phyloP scores from a whole-genome alignment of 2,329 filamentous ascomycete genomes.

The Colletotrichum liaoningense region DNA sequence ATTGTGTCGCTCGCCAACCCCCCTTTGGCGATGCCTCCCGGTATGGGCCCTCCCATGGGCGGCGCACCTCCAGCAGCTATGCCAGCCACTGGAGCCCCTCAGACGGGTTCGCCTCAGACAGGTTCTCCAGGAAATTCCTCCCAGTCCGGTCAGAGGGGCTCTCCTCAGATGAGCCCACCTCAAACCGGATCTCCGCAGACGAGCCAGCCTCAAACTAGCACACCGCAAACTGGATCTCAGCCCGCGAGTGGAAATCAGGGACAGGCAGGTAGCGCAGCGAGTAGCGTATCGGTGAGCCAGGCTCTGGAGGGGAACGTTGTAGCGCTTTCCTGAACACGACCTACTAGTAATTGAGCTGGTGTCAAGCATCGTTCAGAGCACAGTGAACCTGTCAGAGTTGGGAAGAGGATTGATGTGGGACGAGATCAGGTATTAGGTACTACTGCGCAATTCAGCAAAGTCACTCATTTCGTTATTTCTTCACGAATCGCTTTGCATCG shows the following conservation, averaged over 20 bases:
- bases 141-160: neutral
- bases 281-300: neutral
- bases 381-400: neutral
- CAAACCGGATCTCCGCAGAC: neutral
- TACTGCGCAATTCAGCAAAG: neutral
- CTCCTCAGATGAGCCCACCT: neutral
- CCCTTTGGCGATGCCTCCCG: conserved; percentile 41
- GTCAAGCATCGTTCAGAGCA: no score
- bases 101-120: no score
- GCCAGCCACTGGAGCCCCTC: neutral
- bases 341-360: neutral
- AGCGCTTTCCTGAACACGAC: neutral
- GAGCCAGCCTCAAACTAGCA: no score
- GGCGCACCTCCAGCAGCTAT: neutral
- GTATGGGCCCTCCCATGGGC: neutral
- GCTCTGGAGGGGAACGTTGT: neutral
- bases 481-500: neutral
- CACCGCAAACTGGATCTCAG: neutral
- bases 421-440: neutral
- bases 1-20: conserved; percentile 31
- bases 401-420: neutral
- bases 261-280: neutral
- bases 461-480: neutral
- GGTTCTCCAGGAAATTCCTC: neutral
- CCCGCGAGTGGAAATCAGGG: neutral